Base-by-base conservation (phyloP, 441 rosid species). In the Codiaeum variegatum region DNA sequence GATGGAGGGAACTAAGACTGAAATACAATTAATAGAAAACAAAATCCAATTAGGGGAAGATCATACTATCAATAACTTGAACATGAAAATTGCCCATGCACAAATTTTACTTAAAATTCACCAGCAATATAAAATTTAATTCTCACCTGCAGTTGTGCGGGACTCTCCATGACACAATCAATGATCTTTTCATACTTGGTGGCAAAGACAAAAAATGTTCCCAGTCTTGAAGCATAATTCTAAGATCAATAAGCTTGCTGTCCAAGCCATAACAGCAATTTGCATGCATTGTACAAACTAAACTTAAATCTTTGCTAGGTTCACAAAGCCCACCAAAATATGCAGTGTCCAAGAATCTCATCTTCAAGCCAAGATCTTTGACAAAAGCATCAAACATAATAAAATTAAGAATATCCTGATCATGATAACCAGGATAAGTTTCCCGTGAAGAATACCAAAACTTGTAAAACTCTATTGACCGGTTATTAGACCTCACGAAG, bases 311-410 rank as follows among this genome's bases (percentile, higher is more conserved):
- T 80, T 74, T 86, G 81, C 95, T 92, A 12, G 91, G 91, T 77
- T 94, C 96, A 81, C 94, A 92, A 24, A 92, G 79, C 70, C 97
- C 97, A 32, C 97, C 97, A 69, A 88, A 92, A 76, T 83, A 92
- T 32, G 82, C 85, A 21, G 98, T 92, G 76, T 91, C 94, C 83
- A 92, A 81, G 84, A 88, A 92, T 70, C 87, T 88, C 78, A 94
- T 84, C 77, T 83, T 85, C 71, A 94, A 61, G 66, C 95, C 95
- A 64, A 90, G 86, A 16, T 73, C 85, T 26, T 73, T 64, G 66
- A 91, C 62, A 68, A 79, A 78, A 77, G 87, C 71, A 70, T 85
- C 73, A 42, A 70, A 72, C 78, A 92, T 92, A 71, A 94, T 94
- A 65, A 72, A 72, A 81, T 91, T 90, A 46, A 92, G 88, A 32